Base-by-base conservation (phyloP, 331 rosid genomes). In the Dryas integrifolia region DNA sequence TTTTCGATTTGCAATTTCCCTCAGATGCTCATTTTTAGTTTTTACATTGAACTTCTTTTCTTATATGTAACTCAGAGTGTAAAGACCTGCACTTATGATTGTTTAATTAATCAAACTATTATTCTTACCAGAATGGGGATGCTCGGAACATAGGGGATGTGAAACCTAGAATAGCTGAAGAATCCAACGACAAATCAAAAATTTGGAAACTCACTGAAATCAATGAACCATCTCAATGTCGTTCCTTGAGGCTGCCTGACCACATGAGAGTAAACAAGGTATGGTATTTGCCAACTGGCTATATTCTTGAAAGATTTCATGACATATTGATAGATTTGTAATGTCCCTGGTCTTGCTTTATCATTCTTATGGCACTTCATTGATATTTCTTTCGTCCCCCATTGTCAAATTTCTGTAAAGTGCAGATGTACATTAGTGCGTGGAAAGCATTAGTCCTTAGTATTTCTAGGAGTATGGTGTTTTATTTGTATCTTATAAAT, bases 191-290 rank as follows among this genome's bases (percentile, higher is more conserved):
- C 86, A 94, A 94, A 83, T 91, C 98, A 72, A 94, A 91, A 86
- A 89, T 91, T 80, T 94, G 96, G 97, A 94, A 94, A 86, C 90
- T 94, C 82, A 91, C 97, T 71, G 98, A 94, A 84, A 89, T 94
- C 84, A 91, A 56, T n/a, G 98, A 94, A 80, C 92, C 84, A 24
- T 85, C 95, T 75, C 96, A 94, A 45, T 94, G 97, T 79, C 87
- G 96, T 77, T 94, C 97, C 75, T 72, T 86, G 88, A 94, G 91
- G 91, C 91, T 94, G 45, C 98, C 97, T 26, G 98, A 91, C 81
- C 91, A 88, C 74, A 61, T 88, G 2, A 81, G 97, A 79, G 96
- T 83, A 13, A 89, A 81, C 58, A 94, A 91, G 97, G 98, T 91
- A 77, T 72, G 74, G 35, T 67, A 9, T 60, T 52, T 70, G 24